Evolutionary conservation across 1,284 basidiomycete genomes (phyloP).

Genomic region (Ceratobasidium papillatum): DNA sequence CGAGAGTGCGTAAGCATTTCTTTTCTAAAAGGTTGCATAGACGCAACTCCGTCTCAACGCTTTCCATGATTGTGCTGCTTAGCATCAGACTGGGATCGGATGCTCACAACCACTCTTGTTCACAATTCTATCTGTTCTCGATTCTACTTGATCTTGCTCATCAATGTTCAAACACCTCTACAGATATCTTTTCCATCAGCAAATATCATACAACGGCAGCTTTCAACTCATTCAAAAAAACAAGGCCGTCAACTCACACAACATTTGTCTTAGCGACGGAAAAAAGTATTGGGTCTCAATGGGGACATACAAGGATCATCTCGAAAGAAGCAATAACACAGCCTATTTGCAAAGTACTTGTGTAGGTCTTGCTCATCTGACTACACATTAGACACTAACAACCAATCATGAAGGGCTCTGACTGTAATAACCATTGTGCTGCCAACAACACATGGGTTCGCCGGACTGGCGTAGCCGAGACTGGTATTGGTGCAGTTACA

Average conservation of each 20-base stretch:
- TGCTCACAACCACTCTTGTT: neutral
- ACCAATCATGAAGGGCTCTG: neutral
- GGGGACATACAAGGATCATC: neutral
- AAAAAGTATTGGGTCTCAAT: neutral
- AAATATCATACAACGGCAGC: neutral
- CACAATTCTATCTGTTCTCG: neutral
- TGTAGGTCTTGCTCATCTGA: neutral
- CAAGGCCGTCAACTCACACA: neutral
- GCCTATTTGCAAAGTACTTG: neutral
- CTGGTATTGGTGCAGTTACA: conserved; percentile 3
- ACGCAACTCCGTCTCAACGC: too few species aligned
- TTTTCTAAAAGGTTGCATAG: neutral
- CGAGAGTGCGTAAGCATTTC: neutral
- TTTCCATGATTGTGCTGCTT: too few species aligned
- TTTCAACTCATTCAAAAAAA: conserved; percentile 1
- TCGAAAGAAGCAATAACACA: neutral
- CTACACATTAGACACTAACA: too few species aligned
- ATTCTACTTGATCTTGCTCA: neutral
- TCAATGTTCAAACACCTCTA: neutral
- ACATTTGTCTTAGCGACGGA: neutral
- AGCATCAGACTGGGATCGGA: too few species aligned
- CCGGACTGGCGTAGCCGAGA: neutral
- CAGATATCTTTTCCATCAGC: neutral
- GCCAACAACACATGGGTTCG: neutral
- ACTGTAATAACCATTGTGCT: conserved; percentile 13